Base-by-base conservation (phyloP, 2,329 filamentous ascomycete genomes). In the Ophiostoma tasmaniense region DNA sequence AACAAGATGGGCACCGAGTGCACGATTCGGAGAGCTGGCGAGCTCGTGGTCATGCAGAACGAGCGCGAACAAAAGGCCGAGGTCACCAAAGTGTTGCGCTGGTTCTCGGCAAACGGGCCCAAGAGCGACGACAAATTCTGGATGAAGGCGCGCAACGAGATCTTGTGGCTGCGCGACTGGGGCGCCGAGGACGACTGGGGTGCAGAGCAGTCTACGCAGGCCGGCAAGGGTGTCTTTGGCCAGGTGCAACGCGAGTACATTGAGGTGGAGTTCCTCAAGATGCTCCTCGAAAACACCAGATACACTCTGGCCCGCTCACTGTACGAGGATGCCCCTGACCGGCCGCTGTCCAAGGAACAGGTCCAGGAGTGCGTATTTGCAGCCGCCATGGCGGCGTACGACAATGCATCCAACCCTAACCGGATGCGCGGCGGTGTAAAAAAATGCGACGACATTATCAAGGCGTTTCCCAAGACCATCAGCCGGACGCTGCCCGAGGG, bases 381-480 rank as follows among this genome's bases (percentile, higher is more conserved):
- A 1, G 82, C 87, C 64, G 89, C 89, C 1, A 84, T 93, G 80
- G 82, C 85, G 68, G 85, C 89, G 3, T 95, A 93, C 75, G 91
- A 95, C 74, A 91, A 91, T 75, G 91, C 91, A 2, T 91, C 89
- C 28, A 95, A 95, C 74, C 90, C 90, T 0, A 93, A 94, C 73
- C 86, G 87, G 68, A 90, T 85, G 1, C 84, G 91, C 72, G 91
- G 91, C 20, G 89, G 89, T 0, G 83, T 95, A 74, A 92, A 91
- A 78, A 91, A 88, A 76, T 92, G 90, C 64, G 84, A 89, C 73
- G 89, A 92, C 66, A 90, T 91, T 71, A 81, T 92, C 55, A 82
- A 85, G 52, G 81, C 89, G 0, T 90, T 93, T 73, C 85, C 85
- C 2, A 77, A 80, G 30, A 84, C 86, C 8, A 83, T 92, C 65